Percentiles rank a stretch among this genome's conserved stretches.
These are phyloP conservation scores for Cenchrus purpureus DNA, from an alignment of 176 grass and related monocot species.

Conservation along the genomic window DNA sequence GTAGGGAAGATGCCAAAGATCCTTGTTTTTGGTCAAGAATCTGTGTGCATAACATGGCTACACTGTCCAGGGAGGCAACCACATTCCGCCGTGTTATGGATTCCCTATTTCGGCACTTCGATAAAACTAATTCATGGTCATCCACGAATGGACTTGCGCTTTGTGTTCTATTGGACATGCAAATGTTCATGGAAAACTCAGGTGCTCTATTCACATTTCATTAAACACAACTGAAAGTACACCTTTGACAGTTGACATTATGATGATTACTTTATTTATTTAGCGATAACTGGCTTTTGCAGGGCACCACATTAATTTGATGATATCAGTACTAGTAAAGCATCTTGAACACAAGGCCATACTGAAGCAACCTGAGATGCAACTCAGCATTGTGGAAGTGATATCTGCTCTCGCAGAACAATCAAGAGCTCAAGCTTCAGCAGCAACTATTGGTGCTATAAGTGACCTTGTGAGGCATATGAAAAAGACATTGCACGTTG, in stretches of 20 bases:
- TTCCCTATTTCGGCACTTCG: conserved; percentile 85
- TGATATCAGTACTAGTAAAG: conserved; percentile 88
- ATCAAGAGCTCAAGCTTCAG: conserved; percentile 79
- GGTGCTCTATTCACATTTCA: conserved; percentile 43
- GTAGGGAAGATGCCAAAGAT: conserved; percentile 78
- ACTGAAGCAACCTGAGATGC: conserved; percentile 87
- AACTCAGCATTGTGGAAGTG: conserved; percentile 88
- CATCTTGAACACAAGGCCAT: conserved; percentile 93
- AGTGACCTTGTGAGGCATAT: conserved; percentile 96
- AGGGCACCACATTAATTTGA: conserved; percentile 82
- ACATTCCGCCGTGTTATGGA: conserved; percentile 91
- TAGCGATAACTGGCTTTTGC: conserved; percentile 44
- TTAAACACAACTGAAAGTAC: neutral
- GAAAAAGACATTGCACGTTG: conserved; percentile 83
- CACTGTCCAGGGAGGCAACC: conserved; percentile 82
- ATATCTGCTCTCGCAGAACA: conserved; percentile 79
- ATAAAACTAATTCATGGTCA: conserved; percentile 78
- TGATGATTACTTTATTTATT: conserved; percentile 23
- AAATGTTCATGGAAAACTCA: conserved; percentile 83
- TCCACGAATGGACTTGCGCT: conserved; percentile 69
- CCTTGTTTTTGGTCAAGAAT: conserved; percentile 94
- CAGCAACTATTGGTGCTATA: conserved; percentile 87
- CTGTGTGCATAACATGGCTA: conserved; percentile 96
- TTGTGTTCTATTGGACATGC: conserved; percentile 84
- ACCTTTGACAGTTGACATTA: conserved; percentile 28